phyloP scores from a whole-genome alignment of 1,284 basidiomycete genomes.

The Boletus nobilissimus region DNA sequence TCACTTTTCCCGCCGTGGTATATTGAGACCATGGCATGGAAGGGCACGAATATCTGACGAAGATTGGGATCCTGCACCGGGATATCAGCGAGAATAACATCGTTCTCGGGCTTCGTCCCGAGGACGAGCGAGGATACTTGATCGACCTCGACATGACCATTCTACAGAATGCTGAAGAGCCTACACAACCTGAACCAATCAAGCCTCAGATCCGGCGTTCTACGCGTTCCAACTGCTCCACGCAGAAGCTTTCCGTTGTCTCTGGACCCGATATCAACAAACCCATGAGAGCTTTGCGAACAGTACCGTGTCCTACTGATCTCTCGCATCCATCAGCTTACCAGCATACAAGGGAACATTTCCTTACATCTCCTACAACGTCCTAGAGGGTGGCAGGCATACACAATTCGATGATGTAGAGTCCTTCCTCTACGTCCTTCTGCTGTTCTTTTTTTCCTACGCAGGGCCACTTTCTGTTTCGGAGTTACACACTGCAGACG shows the following conservation, averaged over 20 bases:
- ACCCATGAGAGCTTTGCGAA: neutral
- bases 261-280: neutral
- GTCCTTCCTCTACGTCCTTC: conserved; percentile 12
- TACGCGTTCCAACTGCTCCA: no score
- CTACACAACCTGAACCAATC: neutral
- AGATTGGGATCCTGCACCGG: conserved; percentile 26
- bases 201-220: no score
- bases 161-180: conserved; percentile 2
- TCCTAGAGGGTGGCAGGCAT: neutral
- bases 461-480: conserved; percentile 6
- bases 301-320: neutral
- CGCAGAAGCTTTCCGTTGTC: neutral
- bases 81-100: conserved; percentile 41
- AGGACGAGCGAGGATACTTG: conserved; percentile 23
- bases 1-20: no score
- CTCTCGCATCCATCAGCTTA: neutral
- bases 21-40: neutral
- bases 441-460: conserved; percentile 14
- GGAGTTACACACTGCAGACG: neutral
- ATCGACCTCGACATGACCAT: conserved; percentile 26
- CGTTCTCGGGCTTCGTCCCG: conserved; percentile 17
- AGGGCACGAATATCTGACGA: conserved; percentile 34
- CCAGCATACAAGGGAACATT: neutral
- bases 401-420: conserved; percentile 13
- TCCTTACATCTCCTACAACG: conserved; percentile 6